Evolutionary conservation across 306 rosid species (phyloP), one percentile per base, ranked within the genome.

Genomic region (Biancaea sappan): DNA sequence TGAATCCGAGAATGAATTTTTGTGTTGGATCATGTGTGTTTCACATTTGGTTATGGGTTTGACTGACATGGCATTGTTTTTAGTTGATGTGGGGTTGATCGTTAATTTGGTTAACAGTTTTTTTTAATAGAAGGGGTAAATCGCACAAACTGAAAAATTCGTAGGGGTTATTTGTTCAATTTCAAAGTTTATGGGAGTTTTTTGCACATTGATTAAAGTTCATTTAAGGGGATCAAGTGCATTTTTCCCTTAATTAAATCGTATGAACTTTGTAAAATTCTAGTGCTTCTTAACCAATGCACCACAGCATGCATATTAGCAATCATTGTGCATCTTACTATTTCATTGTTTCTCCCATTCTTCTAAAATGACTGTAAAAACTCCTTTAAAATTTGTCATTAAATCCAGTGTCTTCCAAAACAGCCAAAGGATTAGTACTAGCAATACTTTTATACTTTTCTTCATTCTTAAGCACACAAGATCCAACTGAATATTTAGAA

Each of bases 231-330:
- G n/a, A n/a, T n/a, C n/a, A n/a, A n/a, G n/a, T n/a, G n/a, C n/a
- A n/a, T n/a, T n/a, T n/a, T n/a, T n/a, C n/a, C n/a, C n/a, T 68
- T 22, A 50, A 4, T 22, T 80, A 67, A 74, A 40, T 40, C 3
- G 72, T 16, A 18, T 25, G 41, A 44, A 48, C 57, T 5, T 34
- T 79, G 34, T 46, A 7, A 22, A 46, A 56, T 66, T 46, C 22
- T 47, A 15, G 24, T 40, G 19, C 66, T 66, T 41, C 29, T 59
- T 53, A 66, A 41, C 61, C 51, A 31, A 79, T 47, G 22, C 48
- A 14, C 38, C 52, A 13, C 6, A 4, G 8, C 15, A 19, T 31
- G n/a, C n/a, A n/a, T n/a, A n/a, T n/a, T n/a, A 32, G 13, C 19
- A 34, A 51, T 51, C 35, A 24, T 72, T 43, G 19, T 47, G 22